phyloP scores from a whole-genome alignment of 192 early-diverging fungal genomes.

The Entomortierella chlamydospora region DNA sequence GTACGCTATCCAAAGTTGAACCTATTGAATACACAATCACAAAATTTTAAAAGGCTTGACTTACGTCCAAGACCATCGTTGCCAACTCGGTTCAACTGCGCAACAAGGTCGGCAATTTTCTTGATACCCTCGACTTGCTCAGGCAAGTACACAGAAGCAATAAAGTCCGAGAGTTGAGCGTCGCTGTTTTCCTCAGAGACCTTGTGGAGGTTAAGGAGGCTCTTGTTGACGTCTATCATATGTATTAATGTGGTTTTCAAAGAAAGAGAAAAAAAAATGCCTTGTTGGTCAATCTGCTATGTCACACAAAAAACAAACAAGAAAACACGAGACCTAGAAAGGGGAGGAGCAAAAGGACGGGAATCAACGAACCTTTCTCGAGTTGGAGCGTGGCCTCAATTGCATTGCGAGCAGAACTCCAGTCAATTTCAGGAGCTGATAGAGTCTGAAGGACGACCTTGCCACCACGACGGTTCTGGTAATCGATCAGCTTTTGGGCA shows the following conservation, averaged over 20 bases:
- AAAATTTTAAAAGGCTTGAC: not conserved
- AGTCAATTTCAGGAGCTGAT: conserved; percentile 64
- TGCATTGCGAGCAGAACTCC: conserved; percentile 68
- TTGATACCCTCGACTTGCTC: conserved; percentile 70
- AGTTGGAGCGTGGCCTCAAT: conserved; percentile 67
- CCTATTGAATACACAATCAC: no score
- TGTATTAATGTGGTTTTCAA: not conserved
- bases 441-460: conserved; percentile 63
- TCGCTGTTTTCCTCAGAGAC: conserved; percentile 63
- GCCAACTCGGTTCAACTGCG: conserved; percentile 67
- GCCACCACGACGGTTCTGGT: conserved; percentile 68
- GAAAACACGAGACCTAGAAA: not conserved
- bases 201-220: conserved; percentile 65
- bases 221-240: conserved; percentile 66
- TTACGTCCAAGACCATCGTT: conserved; percentile 59
- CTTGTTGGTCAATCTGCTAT: not conserved
- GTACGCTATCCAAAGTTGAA: no score
- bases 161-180: conserved; percentile 66
- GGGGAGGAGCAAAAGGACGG: not conserved
- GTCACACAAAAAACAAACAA: not conserved
- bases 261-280: no score
- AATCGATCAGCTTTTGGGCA: conserved; percentile 62
- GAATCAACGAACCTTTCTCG: conserved; percentile 64
- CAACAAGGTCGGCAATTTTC: conserved; percentile 64
- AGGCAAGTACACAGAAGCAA: conserved; percentile 60